Percentiles rank a stretch among this genome's conserved stretches.
Conservation (phyloP, 192 early-diverging fungal species). For the Piromyces finnis region DNA sequence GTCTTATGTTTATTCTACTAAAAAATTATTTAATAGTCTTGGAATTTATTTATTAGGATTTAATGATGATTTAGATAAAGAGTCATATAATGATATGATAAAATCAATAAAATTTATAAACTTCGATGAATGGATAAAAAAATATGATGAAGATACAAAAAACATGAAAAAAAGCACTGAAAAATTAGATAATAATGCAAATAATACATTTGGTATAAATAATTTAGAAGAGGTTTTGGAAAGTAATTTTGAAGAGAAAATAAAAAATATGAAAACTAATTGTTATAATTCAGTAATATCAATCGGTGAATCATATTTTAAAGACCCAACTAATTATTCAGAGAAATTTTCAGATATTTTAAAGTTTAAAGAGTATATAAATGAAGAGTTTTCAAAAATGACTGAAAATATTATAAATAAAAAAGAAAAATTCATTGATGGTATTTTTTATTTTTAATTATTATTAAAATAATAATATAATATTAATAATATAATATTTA, state of each 20-base stretch:
- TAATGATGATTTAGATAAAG: not conserved
- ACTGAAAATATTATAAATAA: not conserved
- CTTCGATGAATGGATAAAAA: not conserved
- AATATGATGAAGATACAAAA: not conserved
- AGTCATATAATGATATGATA: not conserved
- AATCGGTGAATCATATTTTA: not conserved
- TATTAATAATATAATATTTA: too few relatives aligned
- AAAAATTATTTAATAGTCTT: not conserved
- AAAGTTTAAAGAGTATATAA: not conserved
- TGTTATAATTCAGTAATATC: not conserved
- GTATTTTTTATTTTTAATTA: too few relatives aligned
- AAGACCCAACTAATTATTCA: not conserved
- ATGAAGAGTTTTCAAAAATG: not conserved
- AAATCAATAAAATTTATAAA: not conserved
- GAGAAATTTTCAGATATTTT: not conserved
- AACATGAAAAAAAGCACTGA: not conserved
- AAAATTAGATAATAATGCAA: not conserved
- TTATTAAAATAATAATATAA: too few relatives aligned
- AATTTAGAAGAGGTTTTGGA: not conserved
- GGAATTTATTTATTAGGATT: not conserved
- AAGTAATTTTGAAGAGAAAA: not conserved
- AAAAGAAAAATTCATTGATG: not conserved
- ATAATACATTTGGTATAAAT: not conserved
- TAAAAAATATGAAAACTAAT: not conserved
- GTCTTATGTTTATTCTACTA: not conserved